Percentiles rank a stretch among this genome's conserved stretches.
Conservation (phyloP, 257 asterid genomes). For the Scutellaria galericulata region DNA sequence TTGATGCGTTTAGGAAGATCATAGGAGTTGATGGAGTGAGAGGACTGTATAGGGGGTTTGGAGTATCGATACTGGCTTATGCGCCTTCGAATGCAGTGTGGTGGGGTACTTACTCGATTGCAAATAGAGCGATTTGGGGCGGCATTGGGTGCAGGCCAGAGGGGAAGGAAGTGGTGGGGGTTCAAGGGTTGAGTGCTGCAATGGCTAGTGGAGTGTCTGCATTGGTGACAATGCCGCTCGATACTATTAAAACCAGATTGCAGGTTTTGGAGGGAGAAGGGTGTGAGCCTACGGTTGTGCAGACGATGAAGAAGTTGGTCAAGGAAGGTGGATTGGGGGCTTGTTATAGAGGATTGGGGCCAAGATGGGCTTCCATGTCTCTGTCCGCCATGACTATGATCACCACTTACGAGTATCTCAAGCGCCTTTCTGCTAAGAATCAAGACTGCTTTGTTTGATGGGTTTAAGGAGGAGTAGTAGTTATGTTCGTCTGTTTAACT, state of each 20-base stretch:
- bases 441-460: conserved; percentile 54
- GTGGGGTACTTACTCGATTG: conserved; percentile 95
- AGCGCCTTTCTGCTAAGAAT: conserved; percentile 80
- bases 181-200: conserved; percentile 88
- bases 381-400: conserved; percentile 96
- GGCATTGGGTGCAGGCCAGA: conserved; percentile 70
- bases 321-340: conserved; percentile 93
- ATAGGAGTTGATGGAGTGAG: conserved; percentile 62
- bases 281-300: conserved; percentile 49
- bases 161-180: conserved; percentile 70
- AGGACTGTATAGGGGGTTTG: conserved; percentile 95
- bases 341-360: conserved; percentile 92
- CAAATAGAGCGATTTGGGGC: conserved; percentile 74
- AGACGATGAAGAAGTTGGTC: conserved; percentile 73
- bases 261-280: conserved; percentile 88
- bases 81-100: conserved; percentile 99
- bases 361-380: conserved; percentile 98
- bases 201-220: conserved; percentile 97
- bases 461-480: conserved; percentile 18
- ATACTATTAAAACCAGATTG: conserved; percentile 87
- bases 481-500: conserved; percentile 32
- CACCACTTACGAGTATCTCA: conserved; percentile 95
- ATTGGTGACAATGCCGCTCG: conserved; percentile 92
- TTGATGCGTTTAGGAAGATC: conserved; percentile 89
- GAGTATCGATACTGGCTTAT: conserved; percentile 85